Evolutionary conservation across 1,284 basidiomycete genomes (phyloP), one percentile per base, ranked within the genome.

Genomic region (Rhodotorula sp.): DNA sequence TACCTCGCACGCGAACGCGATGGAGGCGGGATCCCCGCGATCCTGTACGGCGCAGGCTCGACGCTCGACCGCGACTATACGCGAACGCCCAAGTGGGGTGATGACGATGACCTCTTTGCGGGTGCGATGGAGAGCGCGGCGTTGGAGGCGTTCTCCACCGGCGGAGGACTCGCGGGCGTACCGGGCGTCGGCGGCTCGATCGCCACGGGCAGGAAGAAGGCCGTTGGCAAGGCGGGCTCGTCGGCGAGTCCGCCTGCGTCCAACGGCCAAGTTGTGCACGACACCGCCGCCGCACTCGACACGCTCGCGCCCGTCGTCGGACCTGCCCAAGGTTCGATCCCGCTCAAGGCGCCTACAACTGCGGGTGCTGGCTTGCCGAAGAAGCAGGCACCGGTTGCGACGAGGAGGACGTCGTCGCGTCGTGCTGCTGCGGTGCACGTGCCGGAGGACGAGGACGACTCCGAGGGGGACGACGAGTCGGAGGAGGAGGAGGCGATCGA

Each of bases 1-100:
- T 72, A 70, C 67, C 56, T 70, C 49, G 56, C 54, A 10, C 64
- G 71, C 44, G 71, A 72, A n/a, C 44, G 53, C 8, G 65, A 64
- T 13, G 71, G 71, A 48, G 71, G 71, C 30, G 71, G 71, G 10
- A 66, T 72, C 34, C 53, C 62, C 17, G 62, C 71, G 24, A 72
- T 72, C 71, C n/a, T 69, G 54, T 60, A 63, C 36, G 62, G 65
- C 34, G 61, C 71, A 13, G 58, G 63, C 3, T 47, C 17, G 20
- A 70, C 65, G 15, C 56, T 70, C 66, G 59, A 65, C 1, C 27
- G 56, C 7, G 66, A 71, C 51, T 71, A 62, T 19, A 30, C 63
- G 29, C 36, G 62, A 9, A 27, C 36, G 22, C 70, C 70, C 20
- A 59, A 29, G 34, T 71, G 61, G 61, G 70, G 70, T 4, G 47